Evolutionary conservation across 805 yeast species (phyloP), one percentile per base, ranked within the genome.

Genomic region (Hanseniaspora lindneri): DNA sequence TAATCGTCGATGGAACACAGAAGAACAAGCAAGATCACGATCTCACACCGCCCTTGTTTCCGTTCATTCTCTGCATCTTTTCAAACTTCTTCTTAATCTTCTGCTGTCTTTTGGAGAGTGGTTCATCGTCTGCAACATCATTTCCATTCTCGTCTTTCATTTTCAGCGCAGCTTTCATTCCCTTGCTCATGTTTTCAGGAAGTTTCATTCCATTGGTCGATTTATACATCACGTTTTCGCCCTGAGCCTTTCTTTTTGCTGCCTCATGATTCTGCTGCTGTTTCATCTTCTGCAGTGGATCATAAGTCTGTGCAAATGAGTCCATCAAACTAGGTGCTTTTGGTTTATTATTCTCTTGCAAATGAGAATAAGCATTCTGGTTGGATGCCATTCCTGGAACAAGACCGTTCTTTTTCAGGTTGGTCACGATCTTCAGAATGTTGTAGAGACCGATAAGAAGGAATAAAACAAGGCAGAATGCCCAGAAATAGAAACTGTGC

Each of bases 1-100:
- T n/a, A n/a, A n/a, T n/a, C n/a, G n/a, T n/a, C n/a, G n/a, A n/a
- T n/a, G n/a, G n/a, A n/a, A n/a, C n/a, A n/a, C n/a, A n/a, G n/a
- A n/a, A n/a, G n/a, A n/a, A n/a, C n/a, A n/a, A 34, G 20, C 11
- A 34, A 5, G 9, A n/a, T 30, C 13, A 44, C 13, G 24, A 32
- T 34, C 42, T 52, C 53, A 65, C 54, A 66, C 62, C 52, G 64
- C 66, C 55, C 60, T 67, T 51, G 60, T 56, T 53, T 63, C 65
- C 32, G 19, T 44, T 44, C 49, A 44, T 44, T 30, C 37, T 44
- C 30, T 44, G 49, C 44, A 58, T 57, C 47, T 65, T 63, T 39
- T 65, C 69, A 34, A 66, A 68, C 52, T 65, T 64, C 27, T 66
- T 65, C 49, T 68, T 71, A 50, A 62, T 56, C 53, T 68, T 68